phyloP scores from a whole-genome alignment of 805 yeast genomes.

The Candida quercuum region DNA sequence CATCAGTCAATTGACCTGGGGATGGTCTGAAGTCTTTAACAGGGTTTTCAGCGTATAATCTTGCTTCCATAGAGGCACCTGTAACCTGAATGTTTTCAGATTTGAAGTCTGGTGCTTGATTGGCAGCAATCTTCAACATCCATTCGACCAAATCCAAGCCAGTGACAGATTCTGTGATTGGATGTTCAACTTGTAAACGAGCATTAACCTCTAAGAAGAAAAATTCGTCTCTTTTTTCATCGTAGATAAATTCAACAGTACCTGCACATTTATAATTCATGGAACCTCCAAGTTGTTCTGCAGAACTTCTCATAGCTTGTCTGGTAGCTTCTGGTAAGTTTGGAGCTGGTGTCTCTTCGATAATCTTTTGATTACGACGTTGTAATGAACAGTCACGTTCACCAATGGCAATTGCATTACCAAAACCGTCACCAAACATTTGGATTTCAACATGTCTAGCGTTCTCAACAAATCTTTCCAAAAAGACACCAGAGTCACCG shows the following conservation, averaged over 20 bases:
- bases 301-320: constrained; percentile 68
- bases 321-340: constrained; percentile 80
- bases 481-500: constrained; percentile 92
- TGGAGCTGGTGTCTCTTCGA: constrained; percentile 98
- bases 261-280: constrained; percentile 96
- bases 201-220: constrained; percentile 96
- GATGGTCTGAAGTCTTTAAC: constrained; percentile 93
- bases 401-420: constrained; percentile 89
- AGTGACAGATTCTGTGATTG: constrained; percentile 92
- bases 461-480: constrained; percentile 90
- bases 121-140: constrained; percentile 93
- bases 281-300: constrained; percentile 74
- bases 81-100: constrained; percentile 48
- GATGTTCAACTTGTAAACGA: constrained; percentile 96
- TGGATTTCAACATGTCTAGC: constrained; percentile 97
- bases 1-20: constrained; percentile 89
- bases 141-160: constrained; percentile 94
- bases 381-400: constrained; percentile 98
- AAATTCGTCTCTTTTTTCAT: constrained; percentile 78
- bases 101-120: constrained; percentile 73
- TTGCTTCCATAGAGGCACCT: constrained; percentile 96
- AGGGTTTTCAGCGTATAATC: constrained; percentile 96
- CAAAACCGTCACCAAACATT: constrained; percentile 93
- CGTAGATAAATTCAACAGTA: constrained; percentile 94
- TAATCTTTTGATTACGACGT: constrained; percentile 93